A percentile compares a stretch with the other conserved stretches of the same genome.
Evolutionary conservation across 495 filamentous ascomycete species (phyloP).

Genomic region (Neurospora sp.): DNA sequence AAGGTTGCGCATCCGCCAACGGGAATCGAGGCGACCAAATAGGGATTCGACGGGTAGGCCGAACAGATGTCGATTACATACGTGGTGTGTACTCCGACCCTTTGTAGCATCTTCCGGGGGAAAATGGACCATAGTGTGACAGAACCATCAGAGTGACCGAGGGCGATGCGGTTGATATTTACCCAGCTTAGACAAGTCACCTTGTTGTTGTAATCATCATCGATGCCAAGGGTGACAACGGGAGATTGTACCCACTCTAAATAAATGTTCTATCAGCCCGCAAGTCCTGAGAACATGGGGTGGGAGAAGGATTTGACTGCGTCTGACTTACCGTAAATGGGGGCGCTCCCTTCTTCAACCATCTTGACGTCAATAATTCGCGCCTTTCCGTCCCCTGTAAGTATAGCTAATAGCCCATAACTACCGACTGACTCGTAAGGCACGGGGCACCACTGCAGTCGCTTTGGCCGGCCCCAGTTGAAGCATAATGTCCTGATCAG

Average conservation of each 20-base stretch:
- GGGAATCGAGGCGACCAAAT: constrained; percentile 33
- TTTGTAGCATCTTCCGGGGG: constrained; percentile 27
- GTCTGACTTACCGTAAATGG: constrained; percentile 23
- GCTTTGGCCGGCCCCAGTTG: constrained; percentile 30
- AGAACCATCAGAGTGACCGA: constrained; percentile 39
- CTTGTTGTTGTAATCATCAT: constrained; percentile 29
- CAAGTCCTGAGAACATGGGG: not conserved
- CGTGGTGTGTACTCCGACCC: constrained; percentile 31
- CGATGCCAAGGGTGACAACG: constrained; percentile 28
- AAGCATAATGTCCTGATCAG: constrained; percentile 24
- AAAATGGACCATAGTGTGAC: constrained; percentile 38
- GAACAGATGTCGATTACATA: constrained; percentile 38
- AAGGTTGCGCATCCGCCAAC: constrained; percentile 35
- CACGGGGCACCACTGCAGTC: constrained; percentile 37
- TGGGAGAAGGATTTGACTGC: not conserved
- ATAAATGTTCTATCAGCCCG: not conserved
- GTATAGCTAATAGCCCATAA: constrained; percentile 26
- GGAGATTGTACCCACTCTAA: constrained; percentile 30
- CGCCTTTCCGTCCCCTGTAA: constrained; percentile 34
- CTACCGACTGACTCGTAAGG: constrained; percentile 15
- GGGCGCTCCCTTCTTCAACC: constrained; percentile 12
- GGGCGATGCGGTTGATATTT: constrained; percentile 35
- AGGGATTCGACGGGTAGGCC: constrained; percentile 35
- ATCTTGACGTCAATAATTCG: constrained; percentile 28
- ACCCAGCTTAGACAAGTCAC: constrained; percentile 40